Evolutionary conservation across 345 rosid species (phyloP).

Genomic region (Psidium friedrichsthalianum): DNA sequence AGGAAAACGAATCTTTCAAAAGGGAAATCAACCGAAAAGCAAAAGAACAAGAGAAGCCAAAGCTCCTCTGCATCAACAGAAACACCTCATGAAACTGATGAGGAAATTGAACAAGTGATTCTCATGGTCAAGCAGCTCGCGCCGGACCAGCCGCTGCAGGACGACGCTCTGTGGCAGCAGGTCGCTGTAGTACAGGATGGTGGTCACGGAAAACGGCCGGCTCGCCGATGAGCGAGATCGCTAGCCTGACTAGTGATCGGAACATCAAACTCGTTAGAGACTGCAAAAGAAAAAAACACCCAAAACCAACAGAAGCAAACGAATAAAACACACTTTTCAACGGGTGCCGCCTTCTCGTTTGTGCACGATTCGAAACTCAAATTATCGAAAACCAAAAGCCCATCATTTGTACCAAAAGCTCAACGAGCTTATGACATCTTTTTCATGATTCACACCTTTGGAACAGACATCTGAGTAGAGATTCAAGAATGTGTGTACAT

Average conservation of each 20-base stretch:
- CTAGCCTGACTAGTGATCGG: constrained; percentile 34
- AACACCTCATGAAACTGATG: constrained; percentile 38
- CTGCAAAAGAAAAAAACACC: constrained; percentile 8
- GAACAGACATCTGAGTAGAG: background rate
- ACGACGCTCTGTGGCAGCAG: constrained; percentile 31
- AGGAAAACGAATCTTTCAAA: background rate
- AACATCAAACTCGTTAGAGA: constrained; percentile 29
- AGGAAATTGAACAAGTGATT: constrained; percentile 42
- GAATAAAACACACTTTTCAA: background rate
- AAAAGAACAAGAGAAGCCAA: background rate
- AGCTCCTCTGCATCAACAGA: constrained; percentile 11
- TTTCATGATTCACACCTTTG: background rate
- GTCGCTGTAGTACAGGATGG: constrained; percentile 32
- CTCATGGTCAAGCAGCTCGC: constrained; percentile 20
- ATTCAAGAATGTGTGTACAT: background rate
- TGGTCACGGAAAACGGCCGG: constrained; percentile 32
- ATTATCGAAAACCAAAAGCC: background rate
- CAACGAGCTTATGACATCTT: background rate
- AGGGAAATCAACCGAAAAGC: background rate
- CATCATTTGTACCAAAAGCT: background rate
- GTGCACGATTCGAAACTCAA: background rate
- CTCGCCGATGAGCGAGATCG: constrained; percentile 11
- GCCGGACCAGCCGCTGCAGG: constrained; percentile 30
- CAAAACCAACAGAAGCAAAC: background rate
- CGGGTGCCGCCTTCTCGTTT: background rate